A percentile compares a stretch with the other conserved stretches of the same genome.
phyloP scores from a whole-genome alignment of 441 rosid species.

The Pelargonium citronellum region DNA sequence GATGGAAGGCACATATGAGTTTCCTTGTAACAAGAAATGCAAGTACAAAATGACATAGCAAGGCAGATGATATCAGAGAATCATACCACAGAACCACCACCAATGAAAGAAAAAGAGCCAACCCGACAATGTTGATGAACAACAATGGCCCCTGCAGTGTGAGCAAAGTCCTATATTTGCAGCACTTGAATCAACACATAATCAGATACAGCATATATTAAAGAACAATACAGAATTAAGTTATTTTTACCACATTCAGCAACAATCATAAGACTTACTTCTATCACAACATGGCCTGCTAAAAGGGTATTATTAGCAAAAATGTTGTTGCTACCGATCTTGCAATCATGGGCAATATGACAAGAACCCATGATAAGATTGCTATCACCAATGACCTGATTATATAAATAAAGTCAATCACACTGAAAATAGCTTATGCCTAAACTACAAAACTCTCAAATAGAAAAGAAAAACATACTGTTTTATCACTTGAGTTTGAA shows the following conservation, averaged over 20 bases:
- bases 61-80: slow-evolving; percentile 19
- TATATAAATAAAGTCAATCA: slow-evolving; percentile 4
- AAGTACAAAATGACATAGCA: slow-evolving; percentile 2
- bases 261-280: slow-evolving; percentile 44
- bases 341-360: slow-evolving; percentile 94
- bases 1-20: background rate
- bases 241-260: background rate
- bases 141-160: slow-evolving; percentile 75
- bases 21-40: slow-evolving; percentile 5
- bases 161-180: slow-evolving; percentile 56
- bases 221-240: background rate
- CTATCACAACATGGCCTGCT: slow-evolving; percentile 82
- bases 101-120: slow-evolving; percentile 74
- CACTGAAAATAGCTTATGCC: slow-evolving; percentile 8
- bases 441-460: background rate
- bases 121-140: slow-evolving; percentile 85
- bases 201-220: slow-evolving; percentile 15
- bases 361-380: slow-evolving; percentile 96
- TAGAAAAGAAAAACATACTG: slow-evolving; percentile 35
- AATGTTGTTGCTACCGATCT: slow-evolving; percentile 75
- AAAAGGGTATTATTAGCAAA: slow-evolving; percentile 84
- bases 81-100: slow-evolving; percentile 91
- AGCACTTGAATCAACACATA: slow-evolving; percentile 34
- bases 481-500: slow-evolving; percentile 62
- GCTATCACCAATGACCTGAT: slow-evolving; percentile 74